Base-by-base conservation (phyloP, 78 protist genomes). In the Polysphondylium violaceum region DNA sequence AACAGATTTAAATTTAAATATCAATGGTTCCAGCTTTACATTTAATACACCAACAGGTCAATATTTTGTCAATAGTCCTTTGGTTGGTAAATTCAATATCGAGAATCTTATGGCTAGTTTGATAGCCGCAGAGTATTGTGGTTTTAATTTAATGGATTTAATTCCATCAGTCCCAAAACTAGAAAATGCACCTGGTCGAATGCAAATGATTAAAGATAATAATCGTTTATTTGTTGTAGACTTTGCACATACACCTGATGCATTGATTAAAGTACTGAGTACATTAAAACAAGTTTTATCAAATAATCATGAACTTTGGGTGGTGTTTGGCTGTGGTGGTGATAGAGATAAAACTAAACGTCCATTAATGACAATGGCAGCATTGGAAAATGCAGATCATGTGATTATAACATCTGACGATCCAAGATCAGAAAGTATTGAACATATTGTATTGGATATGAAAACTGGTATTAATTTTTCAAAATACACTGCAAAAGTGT, bases 361-460 rank as follows among this genome's bases (percentile, higher is more conserved):
- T 47, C 53, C 53, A 47, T 47, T 47, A 47, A 47, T 47, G 53
- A 47, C 53, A 47, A 47, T 47, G 53, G 53, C 53, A 47, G 53
- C 53, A 47, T 47, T 47, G 53, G 53, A 47, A 14, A 8, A 47
- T 47, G 53, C 53, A 14, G 53, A 47, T 47, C 53, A 47, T 14
- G 53, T 47, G 53, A 47, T 47, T 14, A 14, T 47, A 47, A 47
- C 53, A 47, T 47, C 53, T 47, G 53, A 47, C 53, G 11, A 47
- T 47, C 53, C 53, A 47, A 47, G 53, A 47, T 47, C 53, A 47
- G 53, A 47, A 47, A 47, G 53, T 47, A 47, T 47, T 47, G 53
- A 47, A 47, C 53, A 47, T 14, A 47, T 47, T 47, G 23, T 47
- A 47, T 47, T 47, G 53, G 53, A 47, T 47, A 47, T 47, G 53